Evolutionary conservation across 2,329 filamentous ascomycete species (phyloP), one percentile per base, ranked within the genome.

Genomic region (Cladophialophora psammophila): DNA sequence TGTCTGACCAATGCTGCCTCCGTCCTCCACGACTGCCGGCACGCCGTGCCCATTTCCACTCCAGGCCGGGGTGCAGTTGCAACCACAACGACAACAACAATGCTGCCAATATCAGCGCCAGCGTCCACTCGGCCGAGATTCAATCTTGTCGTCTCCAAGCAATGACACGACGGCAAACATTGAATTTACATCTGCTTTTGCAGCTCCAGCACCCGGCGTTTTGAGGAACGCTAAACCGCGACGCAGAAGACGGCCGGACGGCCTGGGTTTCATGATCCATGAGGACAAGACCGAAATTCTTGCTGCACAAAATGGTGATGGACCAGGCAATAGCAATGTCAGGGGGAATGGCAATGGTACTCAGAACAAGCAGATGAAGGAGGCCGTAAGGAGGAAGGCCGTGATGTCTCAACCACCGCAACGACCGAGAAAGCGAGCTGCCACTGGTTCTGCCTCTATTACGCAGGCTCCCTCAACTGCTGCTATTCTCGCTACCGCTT

Each of bases 101-200:
- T 40, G 34, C 53, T 40, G 34, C 53, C 52, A 26, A 54, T 13
- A 35, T 56, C 45, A 26, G 12, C 45, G 26, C 45, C 45, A 26
- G 18, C 7, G 45, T 12, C 45, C 20, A 20, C 18, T 10, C 18
- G 26, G 26, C 15, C 38, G 26, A 40, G 26, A 31, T 15, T 13
- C 31, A 5, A 9, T 34, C 15, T 35, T 9, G 8, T 50, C 10
- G 9, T 50, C 45, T n/a, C 26, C 58, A 61, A 50, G 12, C 38
- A 71, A 74, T 10, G 78, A 80, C n/a, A 72, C 76, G 15, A 81
- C 80, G 0, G 74, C 68, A 5, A 75, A 78, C 18, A 71, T 81
- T 26, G 78, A 82, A 7, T 81, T 79, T 67, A 81, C 79, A 3
- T 78, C 77, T 12, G 78, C 79, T 54, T 75, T 81, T 58, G 73